Conservation (phyloP, 345 rosid genomes). For the Rhizophora mangle region DNA sequence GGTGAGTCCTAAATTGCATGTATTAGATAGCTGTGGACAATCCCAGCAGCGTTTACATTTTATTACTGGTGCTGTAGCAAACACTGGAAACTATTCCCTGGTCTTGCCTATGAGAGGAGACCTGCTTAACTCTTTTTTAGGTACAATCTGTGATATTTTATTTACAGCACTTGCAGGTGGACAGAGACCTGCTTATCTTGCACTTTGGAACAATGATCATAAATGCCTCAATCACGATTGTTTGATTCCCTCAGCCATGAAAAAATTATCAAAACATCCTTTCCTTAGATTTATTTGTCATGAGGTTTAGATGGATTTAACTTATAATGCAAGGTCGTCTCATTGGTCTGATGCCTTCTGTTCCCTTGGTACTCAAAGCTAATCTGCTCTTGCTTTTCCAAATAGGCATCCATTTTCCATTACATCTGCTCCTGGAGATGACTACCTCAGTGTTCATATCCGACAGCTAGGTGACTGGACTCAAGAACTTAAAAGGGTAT, state of each 20-base stretch:
- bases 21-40: neutral
- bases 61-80: neutral
- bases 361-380: neutral
- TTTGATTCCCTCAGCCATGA: neutral
- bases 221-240: neutral
- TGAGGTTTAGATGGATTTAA: neutral
- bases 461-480: conserved; percentile 98
- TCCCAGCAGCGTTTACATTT: neutral
- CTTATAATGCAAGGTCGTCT: neutral
- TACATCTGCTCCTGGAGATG: conserved; percentile 95
- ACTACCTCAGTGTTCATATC: conserved; percentile 89
- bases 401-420: conserved; percentile 99
- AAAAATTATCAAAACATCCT: neutral
- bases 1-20: conserved; percentile 40
- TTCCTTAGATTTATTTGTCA: neutral
- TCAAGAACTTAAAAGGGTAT: conserved; percentile 69
- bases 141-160: no score
- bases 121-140: neutral
- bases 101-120: neutral
- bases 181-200: neutral
- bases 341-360: neutral
- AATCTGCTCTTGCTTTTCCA: conserved; percentile 1
- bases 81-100: neutral
- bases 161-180: neutral
- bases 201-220: neutral